A percentile compares a stretch with the other conserved stretches of the same genome.
These are phyloP conservation scores for Coemansia sp. DNA, from an alignment of 192 early-diverging fungal genomes.

Conservation along the genomic window DNA sequence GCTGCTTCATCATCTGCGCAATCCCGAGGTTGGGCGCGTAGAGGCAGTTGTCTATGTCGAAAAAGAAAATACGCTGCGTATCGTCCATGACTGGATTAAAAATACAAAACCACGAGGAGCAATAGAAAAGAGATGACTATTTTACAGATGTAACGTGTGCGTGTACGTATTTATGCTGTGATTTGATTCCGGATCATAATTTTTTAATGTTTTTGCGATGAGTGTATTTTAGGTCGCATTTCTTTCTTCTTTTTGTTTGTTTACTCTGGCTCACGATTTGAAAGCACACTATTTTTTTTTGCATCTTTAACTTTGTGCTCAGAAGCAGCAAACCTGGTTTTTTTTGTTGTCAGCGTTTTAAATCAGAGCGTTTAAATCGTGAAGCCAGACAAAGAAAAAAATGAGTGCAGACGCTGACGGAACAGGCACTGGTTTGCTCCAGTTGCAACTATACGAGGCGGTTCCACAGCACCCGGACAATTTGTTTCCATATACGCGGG, in stretches of 20 bases:
- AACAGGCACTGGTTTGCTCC: neutral
- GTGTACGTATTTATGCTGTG: neutral
- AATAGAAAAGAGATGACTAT: neutral
- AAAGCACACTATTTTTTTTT: neutral
- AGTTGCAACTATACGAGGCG: constrained; percentile 38
- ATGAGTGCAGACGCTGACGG: constrained; percentile 3
- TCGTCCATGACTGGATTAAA: constrained; percentile 7
- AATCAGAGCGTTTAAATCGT: neutral
- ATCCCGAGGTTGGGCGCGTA: constrained; percentile 60
- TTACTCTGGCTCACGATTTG: neutral
- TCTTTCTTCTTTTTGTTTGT: neutral
- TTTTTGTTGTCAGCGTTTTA: neutral
- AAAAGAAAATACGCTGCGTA: constrained; percentile 59
- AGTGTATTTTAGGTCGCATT: neutral
- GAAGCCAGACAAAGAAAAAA: neutral
- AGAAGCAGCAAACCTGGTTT: neutral
- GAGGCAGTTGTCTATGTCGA: constrained; percentile 81
- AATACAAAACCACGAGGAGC: neutral
- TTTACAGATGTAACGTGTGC: neutral
- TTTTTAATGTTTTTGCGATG: too few relatives aligned
- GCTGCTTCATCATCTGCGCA: constrained; percentile 3
- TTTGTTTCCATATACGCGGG: constrained; percentile 32
- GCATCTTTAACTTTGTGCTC: neutral
- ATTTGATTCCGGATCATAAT: neutral
- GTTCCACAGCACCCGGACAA: constrained; percentile 46